Evolutionary conservation across 2,329 filamentous ascomycete genomes (phyloP).

Genomic region (Penicillium verrucosum): DNA sequence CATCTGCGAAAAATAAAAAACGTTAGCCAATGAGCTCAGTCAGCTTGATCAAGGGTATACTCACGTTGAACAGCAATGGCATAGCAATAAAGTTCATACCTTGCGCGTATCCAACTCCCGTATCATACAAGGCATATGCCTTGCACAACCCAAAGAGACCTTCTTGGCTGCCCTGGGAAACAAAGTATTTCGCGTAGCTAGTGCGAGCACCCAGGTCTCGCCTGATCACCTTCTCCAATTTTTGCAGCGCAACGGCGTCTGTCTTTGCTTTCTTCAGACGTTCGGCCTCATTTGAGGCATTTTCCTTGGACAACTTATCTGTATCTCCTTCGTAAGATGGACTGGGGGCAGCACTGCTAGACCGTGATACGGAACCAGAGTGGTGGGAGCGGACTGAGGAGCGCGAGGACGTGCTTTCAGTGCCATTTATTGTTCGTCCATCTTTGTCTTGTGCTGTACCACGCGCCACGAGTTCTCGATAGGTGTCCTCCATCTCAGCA

Average conservation of each 20-base stretch:
- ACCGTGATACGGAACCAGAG: conserved; percentile 60
- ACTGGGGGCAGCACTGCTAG: conserved; percentile 52
- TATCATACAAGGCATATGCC: conserved; percentile 92
- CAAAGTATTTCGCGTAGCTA: conserved; percentile 94
- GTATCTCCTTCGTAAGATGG: conserved; percentile 60
- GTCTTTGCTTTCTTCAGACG: conserved; percentile 77
- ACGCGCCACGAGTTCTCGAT: conserved; percentile 72
- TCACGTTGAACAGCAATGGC: conserved; percentile 89
- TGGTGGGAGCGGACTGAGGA: conserved; percentile 80
- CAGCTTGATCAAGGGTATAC: conserved; percentile 26
- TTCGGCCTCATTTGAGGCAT: conserved; percentile 62
- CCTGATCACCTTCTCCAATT: conserved; percentile 86
- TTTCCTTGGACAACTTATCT: conserved; percentile 64
- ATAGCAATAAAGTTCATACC: conserved; percentile 99
- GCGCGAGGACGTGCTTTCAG: conserved; percentile 69
- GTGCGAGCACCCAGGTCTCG: conserved; percentile 88
- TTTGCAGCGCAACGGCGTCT: conserved; percentile 68
- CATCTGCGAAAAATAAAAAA: conserved; percentile 57
- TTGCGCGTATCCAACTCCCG: conserved; percentile 92
- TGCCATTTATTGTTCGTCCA: conserved; percentile 52
- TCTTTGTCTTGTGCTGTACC: conserved; percentile 79
- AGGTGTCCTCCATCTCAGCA: conserved; percentile 81
- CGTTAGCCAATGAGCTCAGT: conserved; percentile 5
- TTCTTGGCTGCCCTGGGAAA: conserved; percentile 86
- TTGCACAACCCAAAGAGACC: conserved; percentile 95